A percentile compares a stretch with the other conserved stretches of the same genome.
Conservation (phyloP, 2,329 filamentous ascomycete species). For the Talaromyces sp. region DNA sequence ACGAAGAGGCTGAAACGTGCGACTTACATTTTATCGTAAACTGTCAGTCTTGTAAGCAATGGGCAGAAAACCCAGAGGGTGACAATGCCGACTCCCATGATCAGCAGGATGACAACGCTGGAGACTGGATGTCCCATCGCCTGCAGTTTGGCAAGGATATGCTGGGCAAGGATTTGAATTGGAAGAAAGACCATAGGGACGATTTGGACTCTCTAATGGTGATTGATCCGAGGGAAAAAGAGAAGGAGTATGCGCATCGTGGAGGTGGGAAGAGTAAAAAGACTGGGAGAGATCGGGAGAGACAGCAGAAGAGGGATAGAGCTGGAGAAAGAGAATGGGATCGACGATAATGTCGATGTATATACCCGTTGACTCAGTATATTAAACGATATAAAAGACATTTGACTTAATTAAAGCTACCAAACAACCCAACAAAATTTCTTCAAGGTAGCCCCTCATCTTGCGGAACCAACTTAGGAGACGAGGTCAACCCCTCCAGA, state of each 20-base stretch:
- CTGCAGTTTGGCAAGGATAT: conserved; percentile 85
- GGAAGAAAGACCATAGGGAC: conserved; percentile 77
- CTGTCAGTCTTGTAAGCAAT: conserved; percentile 84
- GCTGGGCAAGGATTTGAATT: conserved; percentile 82
- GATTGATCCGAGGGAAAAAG: conserved; percentile 84
- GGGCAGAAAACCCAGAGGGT: conserved; percentile 54
- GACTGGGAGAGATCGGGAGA: conserved; percentile 37
- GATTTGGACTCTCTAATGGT: conserved; percentile 67
- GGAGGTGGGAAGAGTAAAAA: conserved; percentile 58
- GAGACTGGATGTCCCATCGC: conserved; percentile 80
- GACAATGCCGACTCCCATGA: conserved; percentile 49
- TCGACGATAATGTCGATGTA: conserved; percentile 9
- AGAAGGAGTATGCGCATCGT: conserved; percentile 56
- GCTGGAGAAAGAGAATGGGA: conserved; percentile 34
- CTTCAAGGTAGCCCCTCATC: background rate
- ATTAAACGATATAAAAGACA: background rate
- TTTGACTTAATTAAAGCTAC: background rate
- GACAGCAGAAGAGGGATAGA: conserved; percentile 31
- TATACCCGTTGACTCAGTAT: background rate
- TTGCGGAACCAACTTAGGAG: background rate
- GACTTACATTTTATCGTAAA: conserved; percentile 95
- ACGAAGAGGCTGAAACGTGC: conserved; percentile 71
- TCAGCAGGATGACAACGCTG: conserved; percentile 36
- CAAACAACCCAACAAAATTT: too few relatives aligned
- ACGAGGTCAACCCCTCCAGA: background rate